Evolutionary conservation across 805 yeast species (phyloP).

Genomic region (Ogataea dorogensis): DNA sequence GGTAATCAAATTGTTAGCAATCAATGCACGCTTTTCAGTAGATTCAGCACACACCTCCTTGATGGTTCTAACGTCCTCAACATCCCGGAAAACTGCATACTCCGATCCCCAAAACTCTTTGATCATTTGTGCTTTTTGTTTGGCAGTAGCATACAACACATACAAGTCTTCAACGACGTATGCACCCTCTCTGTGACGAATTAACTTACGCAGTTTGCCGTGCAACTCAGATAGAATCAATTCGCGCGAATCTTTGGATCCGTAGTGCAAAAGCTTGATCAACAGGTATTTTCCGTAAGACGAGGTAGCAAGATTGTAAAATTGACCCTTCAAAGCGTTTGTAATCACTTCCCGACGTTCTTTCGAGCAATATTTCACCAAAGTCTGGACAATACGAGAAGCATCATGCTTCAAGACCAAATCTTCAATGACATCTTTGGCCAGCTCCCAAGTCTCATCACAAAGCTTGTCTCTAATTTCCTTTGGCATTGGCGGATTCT

Average conservation of each 20-base stretch:
- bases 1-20: slow-evolving; percentile 72
- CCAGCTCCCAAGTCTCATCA: slow-evolving; percentile 79
- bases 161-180: slow-evolving; percentile 93
- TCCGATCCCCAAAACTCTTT: slow-evolving; percentile 97
- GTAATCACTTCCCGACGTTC: slow-evolving; percentile 74
- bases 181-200: slow-evolving; percentile 98
- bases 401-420: slow-evolving; percentile 95
- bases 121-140: slow-evolving; percentile 86
- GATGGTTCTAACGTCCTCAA: slow-evolving; percentile 61
- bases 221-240: slow-evolving; percentile 79
- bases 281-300: slow-evolving; percentile 91
- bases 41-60: slow-evolving; percentile 64
- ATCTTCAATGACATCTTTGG: slow-evolving; percentile 75
- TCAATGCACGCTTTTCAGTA: slow-evolving; percentile 74
- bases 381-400: slow-evolving; percentile 91
- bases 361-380: slow-evolving; percentile 80
- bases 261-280: slow-evolving; percentile 88
- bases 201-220: slow-evolving; percentile 84
- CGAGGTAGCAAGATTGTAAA: slow-evolving; percentile 80
- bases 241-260: slow-evolving; percentile 76
- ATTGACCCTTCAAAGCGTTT: slow-evolving; percentile 67
- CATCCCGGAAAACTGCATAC: slow-evolving; percentile 83
- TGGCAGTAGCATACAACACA: slow-evolving; percentile 78
- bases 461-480: slow-evolving; percentile 73
- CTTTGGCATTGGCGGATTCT: slow-evolving; percentile 76